These are phyloP conservation scores for Symbiodinium natans DNA, from an alignment of 73 alveolate genomes.

Conservation along the genomic window DNA sequence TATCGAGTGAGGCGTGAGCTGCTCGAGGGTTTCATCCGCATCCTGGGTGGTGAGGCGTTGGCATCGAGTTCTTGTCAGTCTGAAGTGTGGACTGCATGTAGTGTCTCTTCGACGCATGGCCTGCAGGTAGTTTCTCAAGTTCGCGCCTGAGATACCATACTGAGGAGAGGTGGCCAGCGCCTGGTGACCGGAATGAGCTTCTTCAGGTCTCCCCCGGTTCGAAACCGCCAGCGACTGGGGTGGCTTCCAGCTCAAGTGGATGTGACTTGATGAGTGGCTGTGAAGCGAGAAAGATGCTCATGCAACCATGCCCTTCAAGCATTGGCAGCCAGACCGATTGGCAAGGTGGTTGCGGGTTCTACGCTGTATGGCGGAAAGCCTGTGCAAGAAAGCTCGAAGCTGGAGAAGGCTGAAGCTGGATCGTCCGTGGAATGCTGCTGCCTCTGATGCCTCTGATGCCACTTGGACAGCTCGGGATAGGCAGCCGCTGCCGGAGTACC, in stretches of 20 bases:
- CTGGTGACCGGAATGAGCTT: too few relatives aligned
- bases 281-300: too few relatives aligned
- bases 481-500: constrained; percentile 8
- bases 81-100: too few relatives aligned
- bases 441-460: background rate
- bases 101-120: too few relatives aligned
- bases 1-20: constrained; percentile 77
- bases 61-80: too few relatives aligned
- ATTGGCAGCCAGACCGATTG: background rate
- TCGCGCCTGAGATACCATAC: background rate
- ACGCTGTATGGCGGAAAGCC: constrained; percentile 14
- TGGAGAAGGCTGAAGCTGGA: background rate
- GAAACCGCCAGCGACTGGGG: constrained; percentile 31
- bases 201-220: background rate
- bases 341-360: constrained; percentile 27
- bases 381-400: constrained; percentile 37
- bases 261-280: too few relatives aligned
- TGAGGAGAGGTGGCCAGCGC: background rate
- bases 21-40: constrained; percentile 51
- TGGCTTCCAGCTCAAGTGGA: background rate
- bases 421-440: background rate
- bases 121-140: background rate
- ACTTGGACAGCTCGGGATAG: background rate
- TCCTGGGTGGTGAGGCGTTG: constrained; percentile 79
- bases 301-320: too few relatives aligned